phyloP scores from a whole-genome alignment of 129 eudicot species.

The Flaveria trinervia region DNA sequence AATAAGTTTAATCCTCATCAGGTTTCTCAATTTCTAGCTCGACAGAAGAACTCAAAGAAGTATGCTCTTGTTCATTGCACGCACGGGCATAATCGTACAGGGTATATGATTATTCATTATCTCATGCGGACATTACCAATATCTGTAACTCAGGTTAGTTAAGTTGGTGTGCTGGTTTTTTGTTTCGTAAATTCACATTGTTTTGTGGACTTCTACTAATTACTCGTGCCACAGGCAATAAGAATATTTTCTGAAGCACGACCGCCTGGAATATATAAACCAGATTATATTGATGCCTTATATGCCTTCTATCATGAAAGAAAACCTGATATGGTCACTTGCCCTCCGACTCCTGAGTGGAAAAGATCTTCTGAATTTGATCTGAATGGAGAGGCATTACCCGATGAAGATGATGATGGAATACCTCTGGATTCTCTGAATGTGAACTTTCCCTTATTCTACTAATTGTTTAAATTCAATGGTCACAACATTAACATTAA shows the following conservation, averaged over 20 bases:
- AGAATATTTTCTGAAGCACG: constrained; percentile 81
- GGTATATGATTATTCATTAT: constrained; percentile 93
- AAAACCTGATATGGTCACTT: constrained; percentile 67
- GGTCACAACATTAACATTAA: not conserved
- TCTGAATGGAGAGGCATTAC: constrained; percentile 92
- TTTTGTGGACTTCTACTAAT: constrained; percentile 7
- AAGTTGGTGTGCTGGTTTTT: constrained; percentile 13
- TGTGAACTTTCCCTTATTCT: constrained; percentile 40
- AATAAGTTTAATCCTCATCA: constrained; percentile 27
- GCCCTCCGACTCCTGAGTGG: constrained; percentile 99
- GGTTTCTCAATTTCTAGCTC: constrained; percentile 77
- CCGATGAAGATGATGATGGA: constrained; percentile 96
- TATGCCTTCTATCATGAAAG: constrained; percentile 90
- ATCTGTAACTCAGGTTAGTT: constrained; percentile 86
- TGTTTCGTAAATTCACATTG: not conserved
- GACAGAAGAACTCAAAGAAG: constrained; percentile 79
- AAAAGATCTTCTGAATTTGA: constrained; percentile 91
- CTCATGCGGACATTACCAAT: constrained; percentile 80
- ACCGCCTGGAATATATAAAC: constrained; percentile 95
- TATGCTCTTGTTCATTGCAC: constrained; percentile 92
- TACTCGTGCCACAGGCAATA: constrained; percentile 60
- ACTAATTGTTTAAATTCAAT: not conserved
- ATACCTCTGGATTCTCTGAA: constrained; percentile 53
- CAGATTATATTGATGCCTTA: constrained; percentile 88
- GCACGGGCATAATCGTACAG: constrained; percentile 99